Evolutionary conservation across 2,329 filamentous ascomycete species (phyloP), one percentile per base, ranked within the genome.

Genomic region (Cadophora gregata): DNA sequence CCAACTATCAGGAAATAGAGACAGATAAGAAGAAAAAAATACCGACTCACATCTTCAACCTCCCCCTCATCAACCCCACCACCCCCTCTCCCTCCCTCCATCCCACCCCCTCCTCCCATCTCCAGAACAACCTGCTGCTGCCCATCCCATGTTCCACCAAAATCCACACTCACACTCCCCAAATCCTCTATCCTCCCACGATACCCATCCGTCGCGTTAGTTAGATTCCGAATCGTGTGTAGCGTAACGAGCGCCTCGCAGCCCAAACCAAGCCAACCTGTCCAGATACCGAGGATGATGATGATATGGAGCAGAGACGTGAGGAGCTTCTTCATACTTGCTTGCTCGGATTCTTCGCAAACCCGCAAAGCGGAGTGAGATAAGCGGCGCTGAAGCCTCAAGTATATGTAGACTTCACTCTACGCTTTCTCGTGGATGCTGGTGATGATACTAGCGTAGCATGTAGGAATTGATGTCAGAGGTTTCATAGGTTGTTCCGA

Each of bases 31-130:
- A 45, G 53, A 59, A 24, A 33, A 63, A 64, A 24, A 53, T 16
- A 50, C 55, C 62, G 59, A 73, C 73, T 71, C 61, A 75, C 74
- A 63, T 69, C 69, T 61, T 75, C 73, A 68, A 72, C 62, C 45
- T 71, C 70, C 31, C 68, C 70, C 42, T 38, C 33, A 60, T 69
- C 67, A 24, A 66, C 69, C 16, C 51, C 69, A 50, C 36, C 59
- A 29, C 67, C 69, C 16, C 55, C 69, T 55, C 36, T 53, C 47
- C 47, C 68, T 65, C 65, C 48, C 27, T 33, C 63, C 59, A 36
- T 31, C 42, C 59, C 5, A 21, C 38, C 50, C 42, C 60, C 21
- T 21, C 45, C 27, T n/a, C 14, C 60, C 21, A 27, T 47, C 27
- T n/a, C 14, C 25, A 31, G 38, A 19, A 63, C 65, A 55, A 62